These are phyloP conservation scores for Wallacemonas collosoma DNA, from an alignment of 208 protist genomes.

Conservation along the genomic window DNA sequence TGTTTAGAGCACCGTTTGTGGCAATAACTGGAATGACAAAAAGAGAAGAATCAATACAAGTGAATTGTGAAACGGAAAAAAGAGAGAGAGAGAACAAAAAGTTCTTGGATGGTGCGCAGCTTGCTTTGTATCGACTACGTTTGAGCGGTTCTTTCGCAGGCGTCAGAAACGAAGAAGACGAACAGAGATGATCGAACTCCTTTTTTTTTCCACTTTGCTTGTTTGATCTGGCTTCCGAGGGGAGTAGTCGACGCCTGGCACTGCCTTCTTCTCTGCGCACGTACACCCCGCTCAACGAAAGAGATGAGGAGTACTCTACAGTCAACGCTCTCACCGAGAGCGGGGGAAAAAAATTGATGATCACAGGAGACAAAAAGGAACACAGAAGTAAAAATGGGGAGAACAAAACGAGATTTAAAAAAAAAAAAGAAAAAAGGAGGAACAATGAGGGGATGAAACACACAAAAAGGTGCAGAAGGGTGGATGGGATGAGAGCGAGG, in stretches of 20 bases:
- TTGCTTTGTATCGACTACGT: no score
- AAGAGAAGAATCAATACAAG: constrained; percentile 21
- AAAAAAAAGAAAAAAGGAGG: constrained; percentile 20
- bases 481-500: no score
- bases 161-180: no score
- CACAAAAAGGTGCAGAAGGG: no score
- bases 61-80: constrained; percentile 20
- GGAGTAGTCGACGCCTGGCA: no score
- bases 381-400: constrained; percentile 2
- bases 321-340: not conserved
- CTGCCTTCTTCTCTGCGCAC: no score
- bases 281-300: not conserved
- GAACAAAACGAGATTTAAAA: not conserved
- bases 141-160: no score
- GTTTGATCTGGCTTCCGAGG: no score
- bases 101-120: not conserved
- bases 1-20: not conserved
- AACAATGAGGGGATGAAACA: not conserved
- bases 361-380: not conserved
- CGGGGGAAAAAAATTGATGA: not conserved
- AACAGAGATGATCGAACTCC: no score
- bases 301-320: not conserved
- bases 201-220: no score
- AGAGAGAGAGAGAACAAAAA: not conserved
- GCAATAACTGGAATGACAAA: constrained; percentile 7